Conservation (phyloP, 192 early-diverging fungal species). For the Entomortierella chlamydospora region DNA sequence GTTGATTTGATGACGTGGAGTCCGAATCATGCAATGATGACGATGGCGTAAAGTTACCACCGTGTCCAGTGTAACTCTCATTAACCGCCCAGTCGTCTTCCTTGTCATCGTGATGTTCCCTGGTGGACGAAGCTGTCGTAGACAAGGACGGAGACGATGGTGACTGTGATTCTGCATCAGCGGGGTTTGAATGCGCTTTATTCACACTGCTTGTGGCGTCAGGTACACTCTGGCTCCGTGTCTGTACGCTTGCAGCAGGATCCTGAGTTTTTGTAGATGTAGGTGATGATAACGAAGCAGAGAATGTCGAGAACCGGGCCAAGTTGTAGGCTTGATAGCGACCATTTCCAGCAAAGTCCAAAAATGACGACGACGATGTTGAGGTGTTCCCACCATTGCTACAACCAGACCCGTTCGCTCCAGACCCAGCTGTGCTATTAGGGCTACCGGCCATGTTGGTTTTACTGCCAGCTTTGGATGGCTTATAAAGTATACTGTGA, state of each 20-base stretch:
- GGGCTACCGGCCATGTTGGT: background rate
- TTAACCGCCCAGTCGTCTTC: constrained; percentile 52
- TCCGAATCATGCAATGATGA: background rate
- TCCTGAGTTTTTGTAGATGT: constrained; percentile 7
- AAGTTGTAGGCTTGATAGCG: constrained; percentile 46
- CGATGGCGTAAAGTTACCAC: background rate
- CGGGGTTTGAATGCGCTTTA: constrained; percentile 39
- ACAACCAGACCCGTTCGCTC: background rate
- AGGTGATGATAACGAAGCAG: constrained; percentile 11
- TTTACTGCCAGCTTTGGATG: constrained; percentile 6
- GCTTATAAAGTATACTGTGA: constrained; percentile 40
- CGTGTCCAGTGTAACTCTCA: constrained; percentile 46
- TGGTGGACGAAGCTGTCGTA: background rate
- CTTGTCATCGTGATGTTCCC: constrained; percentile 24
- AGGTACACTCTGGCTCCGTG: background rate
- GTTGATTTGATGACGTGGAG: background rate
- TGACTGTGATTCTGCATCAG: constrained; percentile 34
- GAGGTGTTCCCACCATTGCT: constrained; percentile 7
- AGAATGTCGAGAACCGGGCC: constrained; percentile 46
- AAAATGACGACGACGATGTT: constrained; percentile 16
- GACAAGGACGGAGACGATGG: constrained; percentile 8
- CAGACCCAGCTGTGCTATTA: background rate
- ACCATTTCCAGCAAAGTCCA: constrained; percentile 51
- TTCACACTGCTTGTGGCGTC: background rate
- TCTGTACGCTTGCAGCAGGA: background rate